Base-by-base conservation (phyloP, 1,139 yeast genomes). In the Saccharomyces hybrid region DNA sequence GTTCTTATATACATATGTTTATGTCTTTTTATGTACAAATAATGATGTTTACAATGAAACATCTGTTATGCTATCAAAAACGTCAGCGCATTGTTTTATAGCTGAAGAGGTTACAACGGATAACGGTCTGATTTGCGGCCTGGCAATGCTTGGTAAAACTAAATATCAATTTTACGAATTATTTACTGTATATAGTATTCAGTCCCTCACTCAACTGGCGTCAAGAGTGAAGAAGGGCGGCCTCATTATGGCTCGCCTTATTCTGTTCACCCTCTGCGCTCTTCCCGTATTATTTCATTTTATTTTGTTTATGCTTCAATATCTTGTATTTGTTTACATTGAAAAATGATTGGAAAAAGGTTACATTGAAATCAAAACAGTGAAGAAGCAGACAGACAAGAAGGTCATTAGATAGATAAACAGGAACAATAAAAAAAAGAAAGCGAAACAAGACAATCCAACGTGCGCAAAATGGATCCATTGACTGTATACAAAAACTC, bases 401-500 rank as follows among this genome's bases (percentile, higher is more conserved):
- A n/a, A 25, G 13, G 25, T 13, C 20, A 14, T 11, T 14, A 26
- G 26, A 13, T 4, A 38, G 25, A 38, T 11, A 38, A 23, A 16
- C 4, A 20, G 11, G n/a, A 46, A 29, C 7, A n/a, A 26, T 7
- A 5, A 26, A 9, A 32, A n/a, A 32, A 32, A n/a, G 38, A 7
- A n/a, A 32, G 16, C 38, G 25, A 23, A 23, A 23, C 25, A 23
- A 23, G 25, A 23, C 25, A 23, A 23, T 23, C 14, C 16, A 14
- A 32, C 8, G 38, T 32, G 16, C 14, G n/a, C n/a, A 23, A 8
- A 23, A 62, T 61, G 66, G 65, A 65, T 46, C 55, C 61, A 5
- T 47, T 67, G 27, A 50, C 54, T 1, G 58, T 63, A 48, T 68
- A 68, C 47, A 60, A 59, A 51, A 53, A 61, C 23, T 56, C 65